Evolutionary conservation across 495 filamentous ascomycete species (phyloP), one percentile per base, ranked within the genome.

Genomic region (Chaetomium cochliodes): DNA sequence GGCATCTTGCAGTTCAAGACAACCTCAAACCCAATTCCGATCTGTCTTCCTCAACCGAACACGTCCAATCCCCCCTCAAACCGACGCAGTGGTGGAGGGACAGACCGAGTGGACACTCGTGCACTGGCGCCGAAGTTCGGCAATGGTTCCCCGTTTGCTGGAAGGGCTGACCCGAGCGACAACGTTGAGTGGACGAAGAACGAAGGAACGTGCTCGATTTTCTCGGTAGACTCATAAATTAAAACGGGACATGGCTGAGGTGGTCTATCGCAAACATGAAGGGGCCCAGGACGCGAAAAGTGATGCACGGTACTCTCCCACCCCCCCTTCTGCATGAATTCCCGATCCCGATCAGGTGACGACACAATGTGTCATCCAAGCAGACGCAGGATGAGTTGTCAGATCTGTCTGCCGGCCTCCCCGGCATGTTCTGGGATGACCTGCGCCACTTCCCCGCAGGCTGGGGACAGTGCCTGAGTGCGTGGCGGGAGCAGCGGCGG

Each of bases 281-380:
- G 49, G 49, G 33, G 33, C 33, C 33, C 5, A 1, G 49, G 26
- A 30, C 6, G 11, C 49, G 23, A 26, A 23, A 8, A 13, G 49
- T 26, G 30, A 5, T 18, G n/a, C 30, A 51, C 30, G 49, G 49
- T 16, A 9, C 55, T 23, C 33, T n/a, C 57, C 6, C 28, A 3
- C 28, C 6, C 6, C 28, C 28, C 28, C 28, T 53, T 53, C 44
- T 62, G 68, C 72, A 74, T 70, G 67, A 70, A 72, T 56, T 49
- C 52, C 66, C 69, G 53, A 64, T 64, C 58, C 58, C 62, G 62
- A 68, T 70, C 72, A 74, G 71, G 70, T 73, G 71, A 74, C 60
- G 65, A 69, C 71, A 70, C 42, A 61, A 65, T 64, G 72, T 68
- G 63, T 67, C 65, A 67, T 68, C 63, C 13, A 50, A 23, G n/a